Conservation (phyloP, 768 basidiomycete species). For the Calocera cornea region DNA sequence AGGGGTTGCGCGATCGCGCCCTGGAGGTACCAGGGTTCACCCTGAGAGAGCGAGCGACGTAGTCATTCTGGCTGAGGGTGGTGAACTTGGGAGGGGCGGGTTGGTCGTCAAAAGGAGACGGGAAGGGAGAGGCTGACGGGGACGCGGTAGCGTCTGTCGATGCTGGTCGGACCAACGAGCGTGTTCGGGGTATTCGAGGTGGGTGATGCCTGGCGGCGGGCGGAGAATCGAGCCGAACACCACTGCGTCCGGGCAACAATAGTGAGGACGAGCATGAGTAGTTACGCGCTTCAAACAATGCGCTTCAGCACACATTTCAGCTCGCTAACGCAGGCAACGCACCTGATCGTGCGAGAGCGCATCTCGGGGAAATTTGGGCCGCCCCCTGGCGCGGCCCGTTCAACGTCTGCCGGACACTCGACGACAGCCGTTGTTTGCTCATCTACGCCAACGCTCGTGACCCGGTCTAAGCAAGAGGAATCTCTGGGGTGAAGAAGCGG, state of each 20-base stretch:
- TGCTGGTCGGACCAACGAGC: background rate
- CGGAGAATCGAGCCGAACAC: background rate
- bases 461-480: too few relatives aligned
- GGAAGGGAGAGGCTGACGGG: background rate
- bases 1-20: background rate
- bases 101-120: background rate
- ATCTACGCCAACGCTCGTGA: background rate
- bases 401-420: background rate
- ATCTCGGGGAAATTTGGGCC: background rate
- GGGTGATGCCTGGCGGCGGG: background rate
- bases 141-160: background rate
- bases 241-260: background rate
- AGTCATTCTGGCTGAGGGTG: background rate
- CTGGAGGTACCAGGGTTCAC: background rate
- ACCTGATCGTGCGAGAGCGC: conserved; percentile 1
- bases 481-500: too few relatives aligned
- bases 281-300: background rate
- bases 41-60: background rate
- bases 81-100: background rate
- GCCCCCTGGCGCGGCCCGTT: background rate
- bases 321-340: background rate
- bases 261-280: background rate
- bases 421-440: background rate
- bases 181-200: background rate
- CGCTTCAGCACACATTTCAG: background rate